These are phyloP conservation scores for Alternaria triticina DNA, from an alignment of 2,329 filamentous ascomycete genomes.

Conservation along the genomic window DNA sequence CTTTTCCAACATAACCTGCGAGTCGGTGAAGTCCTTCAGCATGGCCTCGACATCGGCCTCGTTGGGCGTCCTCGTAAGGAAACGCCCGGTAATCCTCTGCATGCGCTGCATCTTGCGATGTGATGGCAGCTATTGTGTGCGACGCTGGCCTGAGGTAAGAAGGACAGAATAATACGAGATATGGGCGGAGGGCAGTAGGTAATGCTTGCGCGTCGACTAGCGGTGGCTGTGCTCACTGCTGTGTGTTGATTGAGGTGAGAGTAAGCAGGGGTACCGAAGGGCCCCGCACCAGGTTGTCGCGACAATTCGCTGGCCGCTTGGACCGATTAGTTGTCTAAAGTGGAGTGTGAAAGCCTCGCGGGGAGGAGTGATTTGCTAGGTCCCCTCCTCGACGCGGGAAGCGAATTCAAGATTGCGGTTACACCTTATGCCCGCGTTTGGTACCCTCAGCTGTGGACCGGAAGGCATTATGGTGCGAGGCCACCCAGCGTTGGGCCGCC, in stretches of 20 bases:
- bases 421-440: background rate
- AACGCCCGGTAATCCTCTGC: slow-evolving; percentile 75
- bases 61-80: slow-evolving; percentile 74
- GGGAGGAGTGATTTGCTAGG: slow-evolving; percentile 14
- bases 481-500: slow-evolving; percentile 3
- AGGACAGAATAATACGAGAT: background rate
- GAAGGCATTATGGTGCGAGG: slow-evolving; percentile 5
- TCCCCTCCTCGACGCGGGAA: background rate
- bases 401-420: background rate
- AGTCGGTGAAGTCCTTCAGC: slow-evolving; percentile 80
- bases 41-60: slow-evolving; percentile 77
- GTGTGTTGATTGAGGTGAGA: slow-evolving; percentile 25
- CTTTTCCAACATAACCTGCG: slow-evolving; percentile 74
- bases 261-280: slow-evolving; percentile 12
- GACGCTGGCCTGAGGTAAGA: slow-evolving; percentile 8
- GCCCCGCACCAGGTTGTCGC: slow-evolving; percentile 10
- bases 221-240: slow-evolving; percentile 27
- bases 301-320: background rate
- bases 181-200: background rate
- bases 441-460: slow-evolving; percentile 21
- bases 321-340: background rate
- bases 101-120: slow-evolving; percentile 68
- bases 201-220: slow-evolving; percentile 15
- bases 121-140: slow-evolving; percentile 22
- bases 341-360: slow-evolving; percentile 14